Evolutionary conservation across 768 basidiomycete genomes (phyloP).

Genomic region (Trametes cinnabarina): DNA sequence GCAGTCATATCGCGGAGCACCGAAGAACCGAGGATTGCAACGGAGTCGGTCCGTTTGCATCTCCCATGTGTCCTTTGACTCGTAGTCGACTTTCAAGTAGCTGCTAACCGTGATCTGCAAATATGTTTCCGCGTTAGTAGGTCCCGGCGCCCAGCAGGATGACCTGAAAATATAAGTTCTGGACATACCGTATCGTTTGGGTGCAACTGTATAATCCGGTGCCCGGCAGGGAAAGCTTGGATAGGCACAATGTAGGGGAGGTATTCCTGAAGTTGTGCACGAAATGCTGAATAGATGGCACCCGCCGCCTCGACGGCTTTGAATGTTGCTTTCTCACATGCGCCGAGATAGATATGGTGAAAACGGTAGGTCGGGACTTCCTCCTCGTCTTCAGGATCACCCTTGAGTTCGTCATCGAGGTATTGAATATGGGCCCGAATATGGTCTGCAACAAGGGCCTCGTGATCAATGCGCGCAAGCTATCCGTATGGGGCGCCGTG

Average conservation of each 20-base stretch:
- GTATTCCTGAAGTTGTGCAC: neutral
- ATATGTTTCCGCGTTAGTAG: neutral
- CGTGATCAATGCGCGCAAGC: neutral
- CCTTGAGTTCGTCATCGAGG: neutral
- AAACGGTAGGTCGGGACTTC: neutral
- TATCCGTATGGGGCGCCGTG: no score
- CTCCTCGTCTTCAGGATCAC: neutral
- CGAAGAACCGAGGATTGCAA: slow-evolving; percentile 22
- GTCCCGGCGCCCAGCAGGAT: neutral
- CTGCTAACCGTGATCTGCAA: slow-evolving; percentile 18
- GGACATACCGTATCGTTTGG: no score
- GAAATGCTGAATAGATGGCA: no score
- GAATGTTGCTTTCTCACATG: neutral
- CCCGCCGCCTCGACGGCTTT: neutral
- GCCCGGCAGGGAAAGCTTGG: no score
- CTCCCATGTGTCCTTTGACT: slow-evolving; percentile 24
- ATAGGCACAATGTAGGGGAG: no score
- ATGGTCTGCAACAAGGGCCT: neutral
- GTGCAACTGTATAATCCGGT: no score
- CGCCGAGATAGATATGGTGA: neutral
- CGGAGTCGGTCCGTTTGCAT: slow-evolving; percentile 17
- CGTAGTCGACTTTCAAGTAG: slow-evolving; percentile 20
- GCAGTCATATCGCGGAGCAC: slow-evolving; percentile 20
- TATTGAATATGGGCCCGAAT: slow-evolving; percentile 1
- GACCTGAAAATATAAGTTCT: no score